Evolutionary conservation across 2,329 filamentous ascomycete genomes (phyloP), one percentile per base, ranked within the genome.

Genomic region (Aspergillus tamarii): DNA sequence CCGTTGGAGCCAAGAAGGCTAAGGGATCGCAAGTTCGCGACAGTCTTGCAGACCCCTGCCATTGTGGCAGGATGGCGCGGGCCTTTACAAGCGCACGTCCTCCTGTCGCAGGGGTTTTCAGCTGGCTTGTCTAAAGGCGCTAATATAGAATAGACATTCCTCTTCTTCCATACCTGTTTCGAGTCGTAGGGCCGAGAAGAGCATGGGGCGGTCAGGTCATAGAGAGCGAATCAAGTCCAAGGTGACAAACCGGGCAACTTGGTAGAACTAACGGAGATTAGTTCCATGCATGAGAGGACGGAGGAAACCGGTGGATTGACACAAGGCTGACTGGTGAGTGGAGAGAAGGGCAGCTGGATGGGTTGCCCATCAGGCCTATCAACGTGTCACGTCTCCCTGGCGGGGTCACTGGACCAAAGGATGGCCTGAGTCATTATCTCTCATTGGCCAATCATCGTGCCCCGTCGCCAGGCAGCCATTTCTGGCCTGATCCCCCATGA

Each of bases 391-490:
- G 23, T 52, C 34, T n/a, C 28, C 16, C 19, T 6, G 46, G 46
- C 26, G 23, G 53, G 43, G 60, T 62, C 60, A 62, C 54, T 61
- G 52, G 59, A 61, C 39, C 59, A 16, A 32, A 28, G 26, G 16
- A 52, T 46, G 46, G 57, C 63, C 61, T 63, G 58, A 62, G 52
- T 65, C 55, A 64, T 58, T 30, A 30, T 34, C 45, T 10, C 39
- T 45, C 41, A 48, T 36, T 39, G 36, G 55, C 55, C 62, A 64
- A 66, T 66, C 66, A 62, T 52, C 45, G 57, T 39, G 45, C 36
- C 21, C 26, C 30, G 28, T 56, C 41, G 53, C 43, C 62, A 64
- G 62, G 62, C 62, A 64, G 32, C 58, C 62, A 64, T 57, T 53
- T 62, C 32, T 39, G 30, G 48, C 34, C 56, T 57, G 41, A 43